Conservation (phyloP, 495 filamentous ascomycete genomes). For the Podospora bellae-mahoneyi region DNA sequence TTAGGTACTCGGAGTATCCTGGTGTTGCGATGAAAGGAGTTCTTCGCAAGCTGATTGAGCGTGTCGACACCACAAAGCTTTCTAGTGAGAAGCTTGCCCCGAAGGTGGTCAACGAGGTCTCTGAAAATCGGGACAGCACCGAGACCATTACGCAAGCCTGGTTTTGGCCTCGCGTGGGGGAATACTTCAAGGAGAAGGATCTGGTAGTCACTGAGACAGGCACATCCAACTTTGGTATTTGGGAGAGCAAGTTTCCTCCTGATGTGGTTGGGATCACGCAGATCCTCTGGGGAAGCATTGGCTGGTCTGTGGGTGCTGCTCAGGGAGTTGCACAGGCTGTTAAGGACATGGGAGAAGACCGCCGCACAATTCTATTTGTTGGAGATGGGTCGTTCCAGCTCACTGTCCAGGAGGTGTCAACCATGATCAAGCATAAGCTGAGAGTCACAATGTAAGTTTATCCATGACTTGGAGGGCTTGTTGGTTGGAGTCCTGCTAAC, state of each 20-base stretch:
- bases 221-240: constrained; percentile 86
- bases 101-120: constrained; percentile 55
- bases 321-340: constrained; percentile 72
- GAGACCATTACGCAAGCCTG: constrained; percentile 72
- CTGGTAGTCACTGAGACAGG: constrained; percentile 87
- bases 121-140: constrained; percentile 49
- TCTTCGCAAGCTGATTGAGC: constrained; percentile 66
- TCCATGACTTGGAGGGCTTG: constrained; percentile 1
- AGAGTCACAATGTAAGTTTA: constrained; percentile 70
- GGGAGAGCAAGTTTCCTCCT: constrained; percentile 78
- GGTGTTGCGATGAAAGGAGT: constrained; percentile 82
- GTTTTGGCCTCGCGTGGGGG: constrained; percentile 79
- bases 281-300: constrained; percentile 87
- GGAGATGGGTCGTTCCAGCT: constrained; percentile 86
- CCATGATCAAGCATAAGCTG: constrained; percentile 74
- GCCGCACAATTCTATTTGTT: constrained; percentile 76
- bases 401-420: constrained; percentile 80
- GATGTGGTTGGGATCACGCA: constrained; percentile 75
- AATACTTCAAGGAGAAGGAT: constrained; percentile 72
- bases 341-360: constrained; percentile 51
- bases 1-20: constrained; percentile 80
- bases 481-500: constrained; percentile 7
- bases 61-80: constrained; percentile 57
- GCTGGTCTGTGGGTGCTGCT: constrained; percentile 73
- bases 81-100: constrained; percentile 38